A percentile compares a stretch with the other conserved stretches of the same genome.
These are phyloP conservation scores for Juglanconis sp. DNA, from an alignment of 2,329 filamentous ascomycete genomes.

Conservation along the genomic window DNA sequence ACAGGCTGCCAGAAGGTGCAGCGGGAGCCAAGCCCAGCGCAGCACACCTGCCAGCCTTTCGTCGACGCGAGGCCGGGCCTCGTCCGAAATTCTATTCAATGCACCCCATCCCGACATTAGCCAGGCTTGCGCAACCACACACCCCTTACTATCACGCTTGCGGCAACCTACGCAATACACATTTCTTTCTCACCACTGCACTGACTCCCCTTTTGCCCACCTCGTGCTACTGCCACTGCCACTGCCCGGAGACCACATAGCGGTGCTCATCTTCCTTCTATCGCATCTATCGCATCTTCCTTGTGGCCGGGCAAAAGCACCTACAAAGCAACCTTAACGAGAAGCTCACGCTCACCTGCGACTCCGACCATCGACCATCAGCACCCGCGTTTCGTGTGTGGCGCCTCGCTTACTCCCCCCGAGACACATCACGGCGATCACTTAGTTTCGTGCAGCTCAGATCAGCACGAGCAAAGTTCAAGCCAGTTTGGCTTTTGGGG, in stretches of 20 bases:
- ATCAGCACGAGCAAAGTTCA: not conserved
- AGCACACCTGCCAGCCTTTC: too few species aligned
- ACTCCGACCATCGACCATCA: not conserved
- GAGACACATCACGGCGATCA: not conserved
- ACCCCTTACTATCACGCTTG: too few species aligned
- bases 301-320: not conserved
- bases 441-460: too few species aligned
- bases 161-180: not conserved
- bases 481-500: not conserved
- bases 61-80: not conserved
- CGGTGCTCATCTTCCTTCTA: too few species aligned
- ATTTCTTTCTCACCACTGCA: not conserved
- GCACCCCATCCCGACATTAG: not conserved
- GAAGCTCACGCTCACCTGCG: not conserved
- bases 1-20: too few species aligned
- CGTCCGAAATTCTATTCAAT: not conserved
- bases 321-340: not conserved
- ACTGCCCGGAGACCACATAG: too few species aligned
- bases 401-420: not conserved
- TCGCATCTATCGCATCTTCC: not conserved
- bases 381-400: not conserved
- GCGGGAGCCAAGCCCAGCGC: too few species aligned
- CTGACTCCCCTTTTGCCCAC: too few species aligned
- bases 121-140: too few species aligned
- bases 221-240: too few species aligned